These are phyloP conservation scores for Saraca asoca DNA, from an alignment of 331 rosid genomes.

Conservation along the genomic window DNA sequence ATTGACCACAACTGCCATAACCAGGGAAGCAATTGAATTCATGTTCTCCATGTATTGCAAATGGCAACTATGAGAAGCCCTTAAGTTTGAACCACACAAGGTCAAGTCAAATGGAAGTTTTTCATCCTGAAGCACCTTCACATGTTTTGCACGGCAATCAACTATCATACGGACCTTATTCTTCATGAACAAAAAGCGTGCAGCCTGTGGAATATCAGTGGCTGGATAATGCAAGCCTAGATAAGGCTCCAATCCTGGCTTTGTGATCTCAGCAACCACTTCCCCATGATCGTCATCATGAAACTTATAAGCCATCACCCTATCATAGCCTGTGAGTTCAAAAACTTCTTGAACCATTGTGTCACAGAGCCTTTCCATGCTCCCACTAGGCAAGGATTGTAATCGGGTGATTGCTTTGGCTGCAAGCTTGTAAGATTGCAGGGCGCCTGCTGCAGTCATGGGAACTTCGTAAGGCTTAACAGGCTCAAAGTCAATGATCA, in stretches of 20 bases:
- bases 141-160: conserved; percentile 80
- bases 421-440: conserved; percentile 95
- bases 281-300: conserved; percentile 99
- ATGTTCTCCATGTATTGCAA: conserved; percentile 83
- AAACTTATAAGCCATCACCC: conserved; percentile 98
- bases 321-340: conserved; percentile 94
- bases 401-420: conserved; percentile 89
- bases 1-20: conserved; percentile 90
- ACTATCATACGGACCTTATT: conserved; percentile 97
- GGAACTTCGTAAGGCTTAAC: conserved; percentile 96
- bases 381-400: conserved; percentile 95
- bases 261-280: conserved; percentile 81
- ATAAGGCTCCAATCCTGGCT: conserved; percentile 86
- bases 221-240: conserved; percentile 95
- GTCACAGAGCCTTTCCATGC: conserved; percentile 89
- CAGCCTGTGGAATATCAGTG: conserved; percentile 93
- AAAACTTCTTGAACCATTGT: conserved; percentile 98
- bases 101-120: conserved; percentile 82
- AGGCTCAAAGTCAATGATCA: conserved; percentile 94
- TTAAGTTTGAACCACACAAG: conserved; percentile 90
- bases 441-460: conserved; percentile 94
- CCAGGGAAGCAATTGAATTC: conserved; percentile 92
- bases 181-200: conserved; percentile 88
- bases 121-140: conserved; percentile 84
- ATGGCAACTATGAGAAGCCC: conserved; percentile 97